Evolutionary conservation across 805 yeast species (phyloP).

Genomic region (Pichia ethanolica): DNA sequence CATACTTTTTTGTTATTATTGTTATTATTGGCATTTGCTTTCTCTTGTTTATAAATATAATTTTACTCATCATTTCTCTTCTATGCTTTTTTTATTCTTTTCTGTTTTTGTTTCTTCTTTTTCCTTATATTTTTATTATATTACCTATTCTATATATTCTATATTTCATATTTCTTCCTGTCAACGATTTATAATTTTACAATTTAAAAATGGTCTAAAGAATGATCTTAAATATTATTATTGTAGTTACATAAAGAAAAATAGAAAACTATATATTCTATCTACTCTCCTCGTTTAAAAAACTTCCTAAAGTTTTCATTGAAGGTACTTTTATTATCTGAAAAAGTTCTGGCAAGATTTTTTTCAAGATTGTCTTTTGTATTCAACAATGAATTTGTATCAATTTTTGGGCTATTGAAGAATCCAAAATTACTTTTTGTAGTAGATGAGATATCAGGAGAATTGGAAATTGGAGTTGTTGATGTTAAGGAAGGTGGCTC

Average conservation of each 20-base stretch:
- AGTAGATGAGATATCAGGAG: background rate
- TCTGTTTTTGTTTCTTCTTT: no score
- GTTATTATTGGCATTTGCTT: background rate
- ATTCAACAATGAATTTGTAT: slow-evolving; percentile 26
- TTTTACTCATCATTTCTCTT: background rate
- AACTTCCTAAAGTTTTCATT: slow-evolving; percentile 64
- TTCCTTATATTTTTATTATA: no score
- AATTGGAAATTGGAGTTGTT: no score
- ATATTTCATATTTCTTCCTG: no score
- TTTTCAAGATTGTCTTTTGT: slow-evolving; percentile 38
- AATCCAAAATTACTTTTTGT: slow-evolving; percentile 11
- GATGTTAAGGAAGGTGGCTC: background rate
- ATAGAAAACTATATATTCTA: no score
- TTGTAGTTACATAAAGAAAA: no score
- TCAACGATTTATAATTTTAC: no score
- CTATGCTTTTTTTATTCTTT: background rate
- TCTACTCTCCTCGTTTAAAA: slow-evolving; percentile 30
- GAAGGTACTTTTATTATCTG: slow-evolving; percentile 54
- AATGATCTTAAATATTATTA: background rate
- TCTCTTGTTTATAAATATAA: background rate
- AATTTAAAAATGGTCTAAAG: background rate
- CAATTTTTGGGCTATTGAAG: slow-evolving; percentile 21
- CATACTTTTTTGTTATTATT: no score
- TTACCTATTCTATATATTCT: no score
- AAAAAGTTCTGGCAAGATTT: slow-evolving; percentile 37